Evolutionary conservation across 1,284 basidiomycete genomes (phyloP).

Genomic region (Pseudozyma sp.): DNA sequence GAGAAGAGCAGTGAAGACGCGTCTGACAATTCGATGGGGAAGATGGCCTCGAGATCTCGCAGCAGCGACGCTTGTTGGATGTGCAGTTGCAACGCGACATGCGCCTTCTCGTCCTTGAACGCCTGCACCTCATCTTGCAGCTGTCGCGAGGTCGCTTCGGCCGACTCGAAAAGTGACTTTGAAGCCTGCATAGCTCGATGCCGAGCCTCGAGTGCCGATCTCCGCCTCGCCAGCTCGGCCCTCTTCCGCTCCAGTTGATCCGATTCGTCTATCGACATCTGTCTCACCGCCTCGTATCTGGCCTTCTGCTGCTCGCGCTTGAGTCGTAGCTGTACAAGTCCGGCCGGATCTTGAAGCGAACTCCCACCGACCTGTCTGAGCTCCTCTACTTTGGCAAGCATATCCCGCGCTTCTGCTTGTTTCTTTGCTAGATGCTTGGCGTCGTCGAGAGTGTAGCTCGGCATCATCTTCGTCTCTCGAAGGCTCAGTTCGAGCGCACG

Average conservation of each 20-base stretch:
- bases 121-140: conserved; percentile 11
- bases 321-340: conserved; percentile 31
- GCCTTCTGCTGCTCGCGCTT: conserved; percentile 29
- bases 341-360: conserved; percentile 16
- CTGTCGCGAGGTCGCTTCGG: conserved; percentile 7
- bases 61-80: conserved; percentile 49
- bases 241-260: conserved; percentile 11
- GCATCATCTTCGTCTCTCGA: conserved; percentile 54
- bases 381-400: conserved; percentile 14
- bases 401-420: conserved; percentile 21
- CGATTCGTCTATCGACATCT: conserved; percentile 24
- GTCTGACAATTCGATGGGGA: conserved; percentile 63
- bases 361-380: conserved; percentile 2
- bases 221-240: conserved; percentile 14
- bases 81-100: conserved; percentile 24
- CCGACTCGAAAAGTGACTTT: conserved; percentile 17
- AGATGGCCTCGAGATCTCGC: conserved; percentile 61
- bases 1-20: conserved; percentile 63
- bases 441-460: conserved; percentile 42
- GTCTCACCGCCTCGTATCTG: conserved; percentile 6
- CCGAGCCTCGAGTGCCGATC: conserved; percentile 22
- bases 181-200: conserved; percentile 18
- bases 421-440: conserved; percentile 17
- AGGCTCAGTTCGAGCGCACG: conserved; percentile 42
- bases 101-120: conserved; percentile 8